Percentiles rank a stretch among this genome's conserved stretches.
Conservation (phyloP, 2,329 filamentous ascomycete genomes). For the Aspergillus japonicus region DNA sequence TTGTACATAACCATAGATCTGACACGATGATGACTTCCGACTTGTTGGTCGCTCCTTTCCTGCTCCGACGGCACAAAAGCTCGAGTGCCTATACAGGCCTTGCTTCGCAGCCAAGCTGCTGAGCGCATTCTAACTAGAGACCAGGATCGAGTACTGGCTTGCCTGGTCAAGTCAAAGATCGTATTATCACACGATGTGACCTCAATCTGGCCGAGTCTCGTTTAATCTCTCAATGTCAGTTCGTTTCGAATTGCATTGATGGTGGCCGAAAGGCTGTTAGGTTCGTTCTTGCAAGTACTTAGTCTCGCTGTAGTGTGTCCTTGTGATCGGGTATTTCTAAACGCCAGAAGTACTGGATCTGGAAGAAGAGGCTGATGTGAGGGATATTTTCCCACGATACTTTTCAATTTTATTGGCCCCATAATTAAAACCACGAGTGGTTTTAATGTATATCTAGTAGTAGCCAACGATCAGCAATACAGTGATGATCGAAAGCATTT, state of each 20-base stretch:
- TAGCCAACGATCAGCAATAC: no score
- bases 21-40: slow-evolving; percentile 18
- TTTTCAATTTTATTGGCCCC: background rate
- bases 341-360: background rate
- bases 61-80: background rate
- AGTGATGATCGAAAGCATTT: background rate
- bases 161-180: no score
- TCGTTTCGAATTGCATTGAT: background rate
- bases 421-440: no score
- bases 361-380: background rate
- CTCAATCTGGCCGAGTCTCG: no score
- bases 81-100: background rate
- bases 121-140: no score
- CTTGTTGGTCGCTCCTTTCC: background rate
- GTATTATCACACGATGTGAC: no score
- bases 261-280: background rate
- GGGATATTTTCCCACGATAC: background rate
- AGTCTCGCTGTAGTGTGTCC: background rate
- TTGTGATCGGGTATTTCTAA: background rate
- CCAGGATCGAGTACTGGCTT: no score
- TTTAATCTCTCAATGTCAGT: no score
- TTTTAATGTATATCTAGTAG: no score
- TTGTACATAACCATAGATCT: slow-evolving; percentile 35
- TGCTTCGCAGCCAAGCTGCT: background rate
- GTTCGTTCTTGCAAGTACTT: background rate